Evolutionary conservation across 202 grass and related monocot species (phyloP), one percentile per base, ranked within the genome.

Genomic region (Schoenoplectus triqueter): DNA sequence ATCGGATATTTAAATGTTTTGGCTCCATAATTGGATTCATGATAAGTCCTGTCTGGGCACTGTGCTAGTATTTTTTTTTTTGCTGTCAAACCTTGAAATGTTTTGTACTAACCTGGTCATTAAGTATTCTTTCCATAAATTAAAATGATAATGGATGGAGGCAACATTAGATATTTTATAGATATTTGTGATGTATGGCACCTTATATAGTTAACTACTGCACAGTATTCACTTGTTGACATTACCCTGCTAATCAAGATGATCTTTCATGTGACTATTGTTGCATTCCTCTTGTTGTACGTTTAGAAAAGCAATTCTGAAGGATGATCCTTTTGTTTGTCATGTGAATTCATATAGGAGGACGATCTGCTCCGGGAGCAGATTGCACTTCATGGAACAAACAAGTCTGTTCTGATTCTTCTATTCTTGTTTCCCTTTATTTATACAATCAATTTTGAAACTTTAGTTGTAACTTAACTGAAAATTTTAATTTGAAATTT

Each of bases 331-430:
- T 64, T 64, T 74, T 82, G 13, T 80, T 85, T 80, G 13, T 2
- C 13, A 67, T 80, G 44, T 80, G 22, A 78, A 31, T 84, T 51
- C n/a, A 18, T 64, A 86, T 63, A 99, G 93, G 93, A 96, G 90
- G 93, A 99, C 78, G 90, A 78, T 68, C 85, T 96, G 71, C 93
- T 99, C 80, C 91, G 91, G 70, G 86, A 90, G 87, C 90, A 99
- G 86, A 96, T 99, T 42, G 82, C 87, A 3, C 66, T 89, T 84
- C 93, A 91, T 78, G 96, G 93, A 84, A 99, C 88, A 22, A 90
- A 94, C 31, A 92, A 99, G 96, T 96, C 88, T 1, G 93, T 68
- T 22, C 75, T 41, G 15, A 78, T 54, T 41, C 0, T 52, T 50
- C 50, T 2, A 1, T 18, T n/a, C 41, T 82, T 60, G 9, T 46